Conservation (phyloP, 2,329 filamentous ascomycete species). For the Alternaria brassicicola region DNA sequence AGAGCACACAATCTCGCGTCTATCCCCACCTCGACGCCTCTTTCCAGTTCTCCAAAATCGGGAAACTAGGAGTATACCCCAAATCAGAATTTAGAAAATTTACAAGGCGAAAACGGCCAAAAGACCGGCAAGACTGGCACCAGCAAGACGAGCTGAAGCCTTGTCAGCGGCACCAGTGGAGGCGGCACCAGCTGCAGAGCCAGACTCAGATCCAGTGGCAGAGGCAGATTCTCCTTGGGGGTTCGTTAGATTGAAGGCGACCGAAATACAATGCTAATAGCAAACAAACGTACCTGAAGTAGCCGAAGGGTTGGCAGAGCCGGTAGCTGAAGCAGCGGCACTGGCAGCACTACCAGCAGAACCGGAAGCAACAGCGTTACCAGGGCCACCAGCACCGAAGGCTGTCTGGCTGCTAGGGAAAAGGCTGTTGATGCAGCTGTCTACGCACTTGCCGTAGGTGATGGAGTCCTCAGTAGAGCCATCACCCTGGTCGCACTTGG, state of each 20-base stretch:
- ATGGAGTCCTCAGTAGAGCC: conserved; percentile 55
- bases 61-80: background rate
- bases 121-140: conserved; percentile 47
- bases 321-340: conserved; percentile 26
- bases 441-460: conserved; percentile 56
- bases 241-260: background rate
- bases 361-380: conserved; percentile 26
- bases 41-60: background rate
- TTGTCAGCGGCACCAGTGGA: conserved; percentile 40
- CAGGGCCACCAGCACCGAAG: conserved; percentile 28
- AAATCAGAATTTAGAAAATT: conserved; percentile 6
- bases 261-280: background rate
- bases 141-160: conserved; percentile 39
- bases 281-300: conserved; percentile 8
- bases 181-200: conserved; percentile 26
- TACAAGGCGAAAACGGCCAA: conserved; percentile 49
- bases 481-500: conserved; percentile 60
- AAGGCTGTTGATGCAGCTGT: conserved; percentile 56
- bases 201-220: conserved; percentile 30
- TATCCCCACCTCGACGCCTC: conserved; percentile 1
- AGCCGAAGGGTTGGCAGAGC: conserved; percentile 5
- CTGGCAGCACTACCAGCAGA: conserved; percentile 32
- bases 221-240: conserved; percentile 4
- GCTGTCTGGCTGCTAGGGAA: conserved; percentile 53
- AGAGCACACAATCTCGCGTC: background rate